Base-by-base conservation (phyloP, 306 rosid genomes). In the Medicago ruthenica region DNA sequence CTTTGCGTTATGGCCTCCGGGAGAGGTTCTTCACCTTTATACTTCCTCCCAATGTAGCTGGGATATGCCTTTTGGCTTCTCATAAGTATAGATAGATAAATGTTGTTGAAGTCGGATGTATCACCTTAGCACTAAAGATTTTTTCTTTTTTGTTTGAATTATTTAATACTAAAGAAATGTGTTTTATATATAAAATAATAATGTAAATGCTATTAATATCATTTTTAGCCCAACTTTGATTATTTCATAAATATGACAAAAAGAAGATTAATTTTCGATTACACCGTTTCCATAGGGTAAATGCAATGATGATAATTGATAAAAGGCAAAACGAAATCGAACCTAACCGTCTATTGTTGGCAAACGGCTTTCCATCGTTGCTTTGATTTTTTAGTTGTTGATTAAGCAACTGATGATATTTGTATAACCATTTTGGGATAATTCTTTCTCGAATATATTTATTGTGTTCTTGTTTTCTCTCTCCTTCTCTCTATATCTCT, bases 11-110 rank as follows among this genome's bases (percentile, higher is more conserved):
- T 62, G 60, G 77, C 73, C 68, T 12, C 39, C 4, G 4, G 44
- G 18, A 45, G 16, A 69, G 62, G 37, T 70, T 61, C 71, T 48
- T 71, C 12, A 7, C 70, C 21, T 79, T 62, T 69, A 69, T 71
- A 45, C 51, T 45, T 44, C 14, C 1, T 44, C 50, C 50, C 48
- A 44, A 9, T 44, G 48, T 44, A 15, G 15, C 6, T 44, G 4
- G 48, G 11, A 44, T 42, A 10, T 41, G 47, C 48, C 48, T 42
- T 42, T 5, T 10, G 12, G 12, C 3, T 42, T 44, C 1, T 44
- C 50, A 44, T 12, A 31, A 41, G n/a, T 15, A 24, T 15, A 24
- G 27, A 45, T 45, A 45, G 53, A 45, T 45, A 45, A 45, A 45
- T 45, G n/a, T 45, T 45, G 51, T 45, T 45, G n/a, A 45, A 12